Percentiles rank a stretch among this genome's conserved stretches.
Evolutionary conservation across 192 early-diverging fungal species (phyloP).

Genomic region (Thamnidium elegans): DNA sequence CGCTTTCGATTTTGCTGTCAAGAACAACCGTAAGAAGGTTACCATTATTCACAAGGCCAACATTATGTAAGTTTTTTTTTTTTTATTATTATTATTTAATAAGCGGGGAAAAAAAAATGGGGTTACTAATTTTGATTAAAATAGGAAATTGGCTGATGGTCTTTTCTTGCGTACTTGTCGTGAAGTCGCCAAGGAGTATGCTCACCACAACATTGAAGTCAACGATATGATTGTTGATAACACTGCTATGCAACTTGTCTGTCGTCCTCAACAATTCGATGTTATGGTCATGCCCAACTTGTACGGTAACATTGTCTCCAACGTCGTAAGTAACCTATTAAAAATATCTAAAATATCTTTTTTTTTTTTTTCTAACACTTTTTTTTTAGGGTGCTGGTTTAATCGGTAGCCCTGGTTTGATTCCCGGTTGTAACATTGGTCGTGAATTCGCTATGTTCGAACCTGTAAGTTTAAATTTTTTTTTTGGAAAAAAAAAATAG

Average conservation of each 20-base stretch:
- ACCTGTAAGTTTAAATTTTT: slow-evolving; percentile 55
- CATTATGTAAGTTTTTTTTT: slow-evolving; percentile 76
- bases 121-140: background rate
- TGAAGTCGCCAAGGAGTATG: slow-evolving; percentile 93
- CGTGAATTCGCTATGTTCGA: slow-evolving; percentile 97
- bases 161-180: slow-evolving; percentile 97
- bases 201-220: slow-evolving; percentile 83
- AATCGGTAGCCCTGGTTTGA: slow-evolving; percentile 93
- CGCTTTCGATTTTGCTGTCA: slow-evolving; percentile 98
- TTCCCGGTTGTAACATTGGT: slow-evolving; percentile 98
- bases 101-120: background rate
- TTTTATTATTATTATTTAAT: background rate
- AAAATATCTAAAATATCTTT: too few species aligned
- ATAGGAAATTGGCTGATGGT: slow-evolving; percentile 94
- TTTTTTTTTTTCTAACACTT: background rate
- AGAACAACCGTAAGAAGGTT: slow-evolving; percentile 97
- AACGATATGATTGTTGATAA: slow-evolving; percentile 99
- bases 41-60: slow-evolving; percentile 99
- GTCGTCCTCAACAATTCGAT: slow-evolving; percentile 96
- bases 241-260: slow-evolving; percentile 99
- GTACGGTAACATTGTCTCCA: slow-evolving; percentile 99
- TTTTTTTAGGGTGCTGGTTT: slow-evolving; percentile 75
- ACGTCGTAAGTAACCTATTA: slow-evolving; percentile 69
- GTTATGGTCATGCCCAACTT: slow-evolving; percentile 99
- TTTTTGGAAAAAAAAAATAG: background rate